These are phyloP conservation scores for Ceratobasidium sp. DNA, from an alignment of 1,284 basidiomycete species.

Conservation along the genomic window DNA sequence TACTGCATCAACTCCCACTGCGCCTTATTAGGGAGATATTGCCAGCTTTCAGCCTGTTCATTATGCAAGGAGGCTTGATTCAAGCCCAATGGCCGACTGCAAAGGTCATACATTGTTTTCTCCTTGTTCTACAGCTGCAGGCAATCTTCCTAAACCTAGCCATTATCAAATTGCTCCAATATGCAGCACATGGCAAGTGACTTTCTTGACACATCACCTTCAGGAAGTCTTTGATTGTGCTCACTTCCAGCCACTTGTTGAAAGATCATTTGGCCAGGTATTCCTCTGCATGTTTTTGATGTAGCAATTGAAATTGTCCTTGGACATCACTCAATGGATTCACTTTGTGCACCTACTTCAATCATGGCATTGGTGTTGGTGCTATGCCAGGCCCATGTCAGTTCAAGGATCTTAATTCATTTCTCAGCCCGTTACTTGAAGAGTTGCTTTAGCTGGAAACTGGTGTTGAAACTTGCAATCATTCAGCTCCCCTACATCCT, in stretches of 20 bases:
- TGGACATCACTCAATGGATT: constrained; percentile 46
- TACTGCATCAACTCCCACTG: constrained; percentile 52
- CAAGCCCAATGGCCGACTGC: constrained; percentile 42
- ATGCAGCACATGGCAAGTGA: constrained; percentile 41
- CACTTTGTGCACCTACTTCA: constrained; percentile 45
- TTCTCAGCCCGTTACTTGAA: background rate
- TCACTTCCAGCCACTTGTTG: constrained; percentile 45
- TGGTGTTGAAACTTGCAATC: constrained; percentile 41
- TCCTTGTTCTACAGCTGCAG: constrained; percentile 49
- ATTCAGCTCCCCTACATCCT: background rate
- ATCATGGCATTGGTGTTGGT: constrained; percentile 44
- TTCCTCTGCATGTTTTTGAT: constrained; percentile 46
- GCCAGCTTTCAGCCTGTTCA: constrained; percentile 46
- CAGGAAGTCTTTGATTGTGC: constrained; percentile 49
- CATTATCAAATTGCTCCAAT: constrained; percentile 43
- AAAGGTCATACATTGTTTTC: constrained; percentile 47
- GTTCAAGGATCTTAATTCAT: background rate
- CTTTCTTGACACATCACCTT: constrained; percentile 38
- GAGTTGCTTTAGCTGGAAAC: background rate
- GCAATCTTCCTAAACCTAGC: constrained; percentile 44
- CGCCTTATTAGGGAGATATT: constrained; percentile 47
- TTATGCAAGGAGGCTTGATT: constrained; percentile 47
- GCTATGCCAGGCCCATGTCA: background rate
- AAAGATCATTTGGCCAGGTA: constrained; percentile 44
- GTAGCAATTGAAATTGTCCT: constrained; percentile 48